These are phyloP conservation scores for Trifolium fragiferum DNA, from an alignment of 306 rosid genomes.

Conservation along the genomic window DNA sequence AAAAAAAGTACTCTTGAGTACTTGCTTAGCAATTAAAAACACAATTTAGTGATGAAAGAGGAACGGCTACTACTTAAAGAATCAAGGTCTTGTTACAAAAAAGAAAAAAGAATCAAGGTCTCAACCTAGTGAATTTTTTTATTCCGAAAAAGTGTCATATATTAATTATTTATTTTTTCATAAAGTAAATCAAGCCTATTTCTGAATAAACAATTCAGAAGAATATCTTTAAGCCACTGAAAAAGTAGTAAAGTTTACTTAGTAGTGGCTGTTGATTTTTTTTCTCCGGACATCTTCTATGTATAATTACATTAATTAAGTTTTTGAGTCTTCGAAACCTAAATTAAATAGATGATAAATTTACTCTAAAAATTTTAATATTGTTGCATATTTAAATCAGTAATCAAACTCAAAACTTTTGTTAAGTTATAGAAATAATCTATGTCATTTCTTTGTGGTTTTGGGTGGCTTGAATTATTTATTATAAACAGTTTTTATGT, in stretches of 20 bases:
- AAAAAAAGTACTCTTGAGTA: neutral
- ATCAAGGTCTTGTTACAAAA: no score
- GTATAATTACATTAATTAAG: no score
- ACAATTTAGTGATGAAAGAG: neutral
- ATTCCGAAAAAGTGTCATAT: neutral
- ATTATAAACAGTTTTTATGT: neutral
- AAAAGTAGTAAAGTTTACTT: neutral
- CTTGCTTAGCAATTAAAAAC: neutral
- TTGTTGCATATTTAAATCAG: no score
- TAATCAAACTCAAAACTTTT: no score
- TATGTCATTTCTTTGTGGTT: no score
- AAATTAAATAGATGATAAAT: no score
- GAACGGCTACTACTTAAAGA: neutral
- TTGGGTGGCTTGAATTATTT: no score
- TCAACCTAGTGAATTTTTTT: neutral
- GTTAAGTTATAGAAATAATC: no score
- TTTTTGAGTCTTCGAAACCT: no score
- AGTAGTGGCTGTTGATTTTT: neutral
- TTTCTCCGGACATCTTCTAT: no score
- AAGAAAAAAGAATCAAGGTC: neutral
- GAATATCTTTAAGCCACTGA: neutral
- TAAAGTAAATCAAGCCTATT: conserved; percentile 7
- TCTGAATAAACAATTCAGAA: neutral
- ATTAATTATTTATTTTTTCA: neutral
- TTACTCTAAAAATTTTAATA: no score